Conservation (phyloP, 345 rosid genomes). For the Linum usitatissimum region DNA sequence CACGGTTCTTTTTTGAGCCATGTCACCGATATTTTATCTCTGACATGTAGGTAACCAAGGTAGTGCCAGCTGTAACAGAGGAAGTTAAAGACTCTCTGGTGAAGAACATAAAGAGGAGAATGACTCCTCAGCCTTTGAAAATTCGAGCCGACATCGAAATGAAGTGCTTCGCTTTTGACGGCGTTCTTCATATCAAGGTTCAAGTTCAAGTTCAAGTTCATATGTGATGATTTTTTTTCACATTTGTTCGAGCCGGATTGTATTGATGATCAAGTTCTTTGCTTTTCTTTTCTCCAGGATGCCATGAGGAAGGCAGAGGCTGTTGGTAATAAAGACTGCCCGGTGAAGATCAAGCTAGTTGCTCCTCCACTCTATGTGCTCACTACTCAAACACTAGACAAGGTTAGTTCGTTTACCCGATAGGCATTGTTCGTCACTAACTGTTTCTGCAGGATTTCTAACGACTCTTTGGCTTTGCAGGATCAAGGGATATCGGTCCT, state of each 20-base stretch:
- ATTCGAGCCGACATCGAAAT: slow-evolving; percentile 90
- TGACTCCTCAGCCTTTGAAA: slow-evolving; percentile 96
- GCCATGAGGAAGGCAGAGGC: slow-evolving; percentile 97
- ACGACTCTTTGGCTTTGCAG: slow-evolving; percentile 23
- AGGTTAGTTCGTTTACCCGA: slow-evolving; percentile 34
- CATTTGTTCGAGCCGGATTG: not conserved
- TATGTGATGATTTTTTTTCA: not conserved
- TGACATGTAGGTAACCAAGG: slow-evolving; percentile 49
- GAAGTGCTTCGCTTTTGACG: slow-evolving; percentile 97
- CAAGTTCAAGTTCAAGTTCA: not conserved
- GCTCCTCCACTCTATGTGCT: slow-evolving; percentile 97
- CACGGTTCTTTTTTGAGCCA: not conserved
- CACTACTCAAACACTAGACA: slow-evolving; percentile 94
- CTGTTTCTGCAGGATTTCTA: too few relatives aligned
- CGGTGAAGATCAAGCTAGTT: slow-evolving; percentile 90
- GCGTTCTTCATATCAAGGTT: slow-evolving; percentile 96
- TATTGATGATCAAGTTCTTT: not conserved
- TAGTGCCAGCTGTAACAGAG: slow-evolving; percentile 74
- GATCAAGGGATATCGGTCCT: slow-evolving; percentile 89
- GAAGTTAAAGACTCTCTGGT: slow-evolving; percentile 81
- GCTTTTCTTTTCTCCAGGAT: slow-evolving; percentile 36
- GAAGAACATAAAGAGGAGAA: slow-evolving; percentile 81
- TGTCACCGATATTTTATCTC: slow-evolving; percentile 10
- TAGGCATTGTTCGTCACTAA: too few relatives aligned
- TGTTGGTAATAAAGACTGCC: slow-evolving; percentile 77